Base-by-base conservation (phyloP, 768 basidiomycete genomes). In the Dioszegia hungarica region DNA sequence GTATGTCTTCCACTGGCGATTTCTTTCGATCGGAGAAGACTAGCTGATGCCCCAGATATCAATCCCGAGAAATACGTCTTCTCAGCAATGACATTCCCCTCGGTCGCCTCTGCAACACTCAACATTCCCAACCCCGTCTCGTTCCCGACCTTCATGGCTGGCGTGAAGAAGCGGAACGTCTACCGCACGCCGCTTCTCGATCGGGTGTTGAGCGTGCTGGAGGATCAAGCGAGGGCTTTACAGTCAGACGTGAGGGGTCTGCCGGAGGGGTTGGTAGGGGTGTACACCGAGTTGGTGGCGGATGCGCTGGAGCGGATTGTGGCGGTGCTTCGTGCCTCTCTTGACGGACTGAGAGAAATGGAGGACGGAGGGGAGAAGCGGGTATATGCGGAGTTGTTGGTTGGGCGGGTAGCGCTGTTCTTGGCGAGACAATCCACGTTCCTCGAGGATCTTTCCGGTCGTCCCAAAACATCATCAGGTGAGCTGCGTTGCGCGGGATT, bases 181-280 rank as follows among this genome's bases (percentile, higher is more conserved):
- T 46, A 36, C 15, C 61, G 71, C 12, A 73, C 68, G 6, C 63
- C 68, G 6, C 28, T 51, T 2, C 62, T 73, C 38, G 71, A 73
- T 41, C 3, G 19, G 10, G 61, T 65, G 6, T 34, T 73, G 10
- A 28, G 11, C 15, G 24, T 33, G 5, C 46, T 69, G 1, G 71
- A 72, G 34, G 29, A n/a, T 2, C 20, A 36, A 11, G 67, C 70
- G 15, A 38, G 20, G 28, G 49, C 46, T n/a, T 39, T 72, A 22
- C 54, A 62, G 41, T 48, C 48, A 3, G 70, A 72, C 45, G 49
- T 66, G 48, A 20, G 28, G 22, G 57, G 48, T 24, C 37, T 72
- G 3, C 64, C 65, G 10, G 17, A 33, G 5, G 15, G 34, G 19
- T 45, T 72, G 24, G 41, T 49, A n/a, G 44, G 11, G 12, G 33